phyloP scores from a whole-genome alignment of 768 basidiomycete genomes.

The Boletus edulis region DNA sequence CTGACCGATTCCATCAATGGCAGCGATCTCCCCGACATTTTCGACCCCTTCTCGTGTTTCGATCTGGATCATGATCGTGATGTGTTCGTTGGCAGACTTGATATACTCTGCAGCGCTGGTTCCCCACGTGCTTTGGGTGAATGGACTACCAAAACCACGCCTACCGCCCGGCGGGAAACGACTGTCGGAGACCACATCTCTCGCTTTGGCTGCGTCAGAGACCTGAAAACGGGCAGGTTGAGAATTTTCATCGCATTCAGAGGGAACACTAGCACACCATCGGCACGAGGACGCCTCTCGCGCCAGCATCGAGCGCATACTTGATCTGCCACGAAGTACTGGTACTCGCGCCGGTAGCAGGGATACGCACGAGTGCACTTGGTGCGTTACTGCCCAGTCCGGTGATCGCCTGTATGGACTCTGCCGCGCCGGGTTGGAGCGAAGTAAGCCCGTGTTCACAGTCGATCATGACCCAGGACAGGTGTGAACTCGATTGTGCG shows the following conservation, averaged over 20 bases:
- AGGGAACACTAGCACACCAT: slow-evolving; percentile 44
- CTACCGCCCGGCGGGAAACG: slow-evolving; percentile 62
- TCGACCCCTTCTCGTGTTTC: slow-evolving; percentile 59
- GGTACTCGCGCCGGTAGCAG: slow-evolving; percentile 56
- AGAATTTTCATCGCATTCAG: not conserved
- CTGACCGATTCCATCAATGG: slow-evolving; percentile 61
- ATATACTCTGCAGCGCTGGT: slow-evolving; percentile 52
- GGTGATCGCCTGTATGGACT: slow-evolving; percentile 53
- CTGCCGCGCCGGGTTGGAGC: slow-evolving; percentile 54
- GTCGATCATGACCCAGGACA: slow-evolving; percentile 66
- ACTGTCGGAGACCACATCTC: slow-evolving; percentile 52
- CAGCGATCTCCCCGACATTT: slow-evolving; percentile 58
- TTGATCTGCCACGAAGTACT: slow-evolving; percentile 72
- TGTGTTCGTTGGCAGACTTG: slow-evolving; percentile 49
- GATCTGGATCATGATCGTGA: slow-evolving; percentile 65
- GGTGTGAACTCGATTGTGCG: slow-evolving; percentile 51
- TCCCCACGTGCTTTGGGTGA: slow-evolving; percentile 58
- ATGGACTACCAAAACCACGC: slow-evolving; percentile 65
- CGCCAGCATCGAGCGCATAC: slow-evolving; percentile 66
- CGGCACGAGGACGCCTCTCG: slow-evolving; percentile 61
- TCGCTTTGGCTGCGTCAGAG: slow-evolving; percentile 55
- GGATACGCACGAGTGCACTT: slow-evolving; percentile 58
- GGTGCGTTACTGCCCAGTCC: slow-evolving; percentile 43
- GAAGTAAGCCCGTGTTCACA: slow-evolving; percentile 66
- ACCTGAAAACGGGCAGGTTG: slow-evolving; percentile 34